Percentiles rank a stretch among this genome's conserved stretches.
These are phyloP conservation scores for Aspergillus pseudotamarii DNA, from an alignment of 2,329 filamentous ascomycete genomes.

Conservation along the genomic window DNA sequence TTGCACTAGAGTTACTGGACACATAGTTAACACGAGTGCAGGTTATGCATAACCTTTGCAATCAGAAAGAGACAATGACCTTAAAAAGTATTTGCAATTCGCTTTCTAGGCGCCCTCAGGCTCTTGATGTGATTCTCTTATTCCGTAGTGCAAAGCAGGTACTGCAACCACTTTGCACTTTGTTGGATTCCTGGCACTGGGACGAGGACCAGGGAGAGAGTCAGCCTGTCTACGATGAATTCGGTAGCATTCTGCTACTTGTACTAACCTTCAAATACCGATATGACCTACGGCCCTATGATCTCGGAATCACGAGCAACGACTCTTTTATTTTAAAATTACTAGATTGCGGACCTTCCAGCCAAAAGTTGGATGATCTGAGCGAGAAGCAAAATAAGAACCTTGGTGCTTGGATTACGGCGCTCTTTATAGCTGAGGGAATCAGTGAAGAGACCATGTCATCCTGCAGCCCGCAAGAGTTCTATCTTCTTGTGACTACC, in stretches of 20 bases:
- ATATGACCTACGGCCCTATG: slow-evolving; percentile 55
- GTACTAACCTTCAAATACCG: slow-evolving; percentile 61
- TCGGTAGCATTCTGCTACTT: slow-evolving; percentile 62
- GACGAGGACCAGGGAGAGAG: slow-evolving; percentile 67
- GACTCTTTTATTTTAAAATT: slow-evolving; percentile 61
- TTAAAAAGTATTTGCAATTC: slow-evolving; percentile 63
- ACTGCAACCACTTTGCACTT: slow-evolving; percentile 59
- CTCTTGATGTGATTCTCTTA: slow-evolving; percentile 62
- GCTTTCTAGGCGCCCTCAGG: slow-evolving; percentile 57
- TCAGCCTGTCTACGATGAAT: slow-evolving; percentile 68
- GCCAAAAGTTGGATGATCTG: slow-evolving; percentile 53
- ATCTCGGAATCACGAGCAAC: slow-evolving; percentile 54
- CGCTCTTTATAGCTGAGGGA: slow-evolving; percentile 64
- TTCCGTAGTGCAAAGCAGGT: slow-evolving; percentile 61
- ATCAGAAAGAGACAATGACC: slow-evolving; percentile 64
- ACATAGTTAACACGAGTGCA: slow-evolving; percentile 22
- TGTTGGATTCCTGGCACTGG: slow-evolving; percentile 66
- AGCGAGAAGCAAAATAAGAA: slow-evolving; percentile 60
- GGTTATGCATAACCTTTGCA: slow-evolving; percentile 60
- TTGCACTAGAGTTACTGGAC: background rate
- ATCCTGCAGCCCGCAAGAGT: slow-evolving; percentile 65
- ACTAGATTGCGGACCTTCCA: slow-evolving; percentile 50
- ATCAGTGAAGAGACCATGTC: slow-evolving; percentile 68
- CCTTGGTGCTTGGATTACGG: slow-evolving; percentile 62
- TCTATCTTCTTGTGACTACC: slow-evolving; percentile 64